Evolutionary conservation across 805 yeast species (phyloP), one percentile per base, ranked within the genome.

Genomic region (Ogataea zsoltii): DNA sequence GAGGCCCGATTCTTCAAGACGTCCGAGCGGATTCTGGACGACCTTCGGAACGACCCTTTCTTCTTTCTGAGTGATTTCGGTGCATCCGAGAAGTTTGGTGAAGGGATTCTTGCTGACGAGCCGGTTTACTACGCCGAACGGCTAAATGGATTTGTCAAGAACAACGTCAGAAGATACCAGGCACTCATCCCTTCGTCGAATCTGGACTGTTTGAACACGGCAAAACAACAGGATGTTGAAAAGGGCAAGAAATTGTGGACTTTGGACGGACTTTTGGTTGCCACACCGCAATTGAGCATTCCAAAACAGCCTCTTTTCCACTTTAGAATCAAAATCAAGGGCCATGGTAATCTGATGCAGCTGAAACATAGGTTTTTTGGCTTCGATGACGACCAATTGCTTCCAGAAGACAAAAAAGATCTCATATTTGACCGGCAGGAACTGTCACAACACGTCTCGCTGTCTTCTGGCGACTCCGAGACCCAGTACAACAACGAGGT

Each of bases 1-100:
- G 45, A 48, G 7, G 51, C 61, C n/a, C 44, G 39, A 15, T 50
- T 59, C 30, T 79, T 79, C 65, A 86, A 85, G 55, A 84, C 92
- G 0, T 64, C 83, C 5, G 85, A 85, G 55, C 68, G 92, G 44
- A 69, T 86, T 16, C 54, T 85, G 17, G 89, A 83, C 59, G 92
- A 85, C 56, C 58, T 85, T 25, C 67, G 76, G 42, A 72, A 69
- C 25, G 77, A 72, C 47, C 58, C 75, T 7, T 50, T 63, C 26
- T 70, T 72, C 48, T 45, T 67, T 11, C 35, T 55, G 14, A 56
- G 58, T 13, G 49, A 44, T 6, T 45, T 41, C 11, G 54, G 51
- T 5, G 17, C 12, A 4, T 17, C 48, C 2, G 45, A 31, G 11
- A 11, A 14, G 15, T 21, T 35, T 14, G 52, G 50, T 12, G 40